phyloP scores from a whole-genome alignment of 805 yeast species.

The Myxozyma nipponensis region DNA sequence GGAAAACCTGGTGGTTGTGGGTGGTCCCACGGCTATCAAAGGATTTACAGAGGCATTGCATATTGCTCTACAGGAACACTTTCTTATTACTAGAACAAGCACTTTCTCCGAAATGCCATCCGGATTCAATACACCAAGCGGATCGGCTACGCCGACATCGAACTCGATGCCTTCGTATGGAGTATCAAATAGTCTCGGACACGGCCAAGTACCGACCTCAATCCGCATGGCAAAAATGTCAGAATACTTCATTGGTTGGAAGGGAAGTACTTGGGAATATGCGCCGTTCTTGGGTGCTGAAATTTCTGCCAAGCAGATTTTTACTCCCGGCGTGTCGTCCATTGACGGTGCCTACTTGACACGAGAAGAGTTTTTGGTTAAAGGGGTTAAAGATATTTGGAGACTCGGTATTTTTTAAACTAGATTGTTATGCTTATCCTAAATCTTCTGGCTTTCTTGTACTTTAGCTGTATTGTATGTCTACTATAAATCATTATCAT shows the following conservation, averaged over 20 bases:
- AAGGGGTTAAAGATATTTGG: slow-evolving; percentile 84
- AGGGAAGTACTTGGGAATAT: slow-evolving; percentile 70
- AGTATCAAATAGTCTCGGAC: slow-evolving; percentile 29
- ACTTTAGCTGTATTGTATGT: neutral
- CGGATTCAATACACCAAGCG: slow-evolving; percentile 34
- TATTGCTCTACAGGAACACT: slow-evolving; percentile 54
- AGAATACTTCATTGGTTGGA: slow-evolving; percentile 95
- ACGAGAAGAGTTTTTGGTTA: slow-evolving; percentile 65
- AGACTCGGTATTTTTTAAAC: slow-evolving; percentile 38
- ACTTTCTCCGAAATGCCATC: slow-evolving; percentile 41
- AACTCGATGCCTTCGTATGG: slow-evolving; percentile 2
- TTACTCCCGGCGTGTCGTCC: slow-evolving; percentile 52
- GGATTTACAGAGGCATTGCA: slow-evolving; percentile 74
- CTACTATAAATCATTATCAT: neutral
- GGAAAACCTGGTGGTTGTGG: slow-evolving; percentile 76
- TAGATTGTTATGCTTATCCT: too few species aligned
- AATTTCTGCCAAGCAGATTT: slow-evolving; percentile 81
- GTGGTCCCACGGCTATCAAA: slow-evolving; percentile 67
- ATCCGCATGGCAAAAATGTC: slow-evolving; percentile 69
- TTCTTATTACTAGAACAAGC: slow-evolving; percentile 43
- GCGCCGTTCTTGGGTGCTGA: slow-evolving; percentile 81
- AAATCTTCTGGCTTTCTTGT: neutral
- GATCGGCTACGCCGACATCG: slow-evolving; percentile 38
- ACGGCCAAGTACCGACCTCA: slow-evolving; percentile 74
- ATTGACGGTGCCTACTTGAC: slow-evolving; percentile 62